Conservation (phyloP, 352 stramenopile genomes). For the Phytophthora fragariae region DNA sequence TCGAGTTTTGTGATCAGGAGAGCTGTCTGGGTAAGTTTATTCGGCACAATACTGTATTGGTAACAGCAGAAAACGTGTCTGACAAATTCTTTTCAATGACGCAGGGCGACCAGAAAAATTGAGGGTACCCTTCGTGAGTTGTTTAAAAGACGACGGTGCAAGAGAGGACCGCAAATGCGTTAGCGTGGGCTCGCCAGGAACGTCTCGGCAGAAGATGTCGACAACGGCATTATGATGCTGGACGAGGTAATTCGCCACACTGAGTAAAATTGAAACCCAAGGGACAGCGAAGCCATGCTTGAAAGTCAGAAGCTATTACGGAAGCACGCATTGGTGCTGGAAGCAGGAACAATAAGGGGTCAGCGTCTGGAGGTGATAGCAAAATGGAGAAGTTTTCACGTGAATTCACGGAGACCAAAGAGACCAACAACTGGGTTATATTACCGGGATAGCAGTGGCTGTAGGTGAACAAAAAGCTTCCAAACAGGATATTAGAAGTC, state of each 20-base stretch:
- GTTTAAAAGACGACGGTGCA: neutral
- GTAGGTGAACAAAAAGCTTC: too few relatives aligned
- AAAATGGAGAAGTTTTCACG: neutral
- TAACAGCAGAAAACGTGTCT: too few relatives aligned
- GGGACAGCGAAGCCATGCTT: too few relatives aligned
- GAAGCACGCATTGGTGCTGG: neutral
- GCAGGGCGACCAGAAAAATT: neutral
- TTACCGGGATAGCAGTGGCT: too few relatives aligned
- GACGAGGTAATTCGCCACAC: too few relatives aligned
- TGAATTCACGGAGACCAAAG: neutral
- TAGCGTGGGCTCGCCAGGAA: neutral
- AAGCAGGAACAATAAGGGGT: neutral
- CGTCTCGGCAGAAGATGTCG: neutral
- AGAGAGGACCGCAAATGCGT: too few relatives aligned
- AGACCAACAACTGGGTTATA: neutral
- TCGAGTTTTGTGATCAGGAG: too few relatives aligned
- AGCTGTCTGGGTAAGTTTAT: too few relatives aligned
- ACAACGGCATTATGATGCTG: neutral
- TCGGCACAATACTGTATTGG: too few relatives aligned
- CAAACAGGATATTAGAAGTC: too few relatives aligned
- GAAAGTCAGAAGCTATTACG: neutral
- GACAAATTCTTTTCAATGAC: too few relatives aligned
- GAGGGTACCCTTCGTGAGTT: neutral
- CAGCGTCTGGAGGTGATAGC: neutral
- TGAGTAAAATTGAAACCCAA: too few relatives aligned